Percentiles rank a stretch among this genome's conserved stretches.
Evolutionary conservation across 2,329 filamentous ascomycete species (phyloP).

Genomic region (Penicillium decumbens): DNA sequence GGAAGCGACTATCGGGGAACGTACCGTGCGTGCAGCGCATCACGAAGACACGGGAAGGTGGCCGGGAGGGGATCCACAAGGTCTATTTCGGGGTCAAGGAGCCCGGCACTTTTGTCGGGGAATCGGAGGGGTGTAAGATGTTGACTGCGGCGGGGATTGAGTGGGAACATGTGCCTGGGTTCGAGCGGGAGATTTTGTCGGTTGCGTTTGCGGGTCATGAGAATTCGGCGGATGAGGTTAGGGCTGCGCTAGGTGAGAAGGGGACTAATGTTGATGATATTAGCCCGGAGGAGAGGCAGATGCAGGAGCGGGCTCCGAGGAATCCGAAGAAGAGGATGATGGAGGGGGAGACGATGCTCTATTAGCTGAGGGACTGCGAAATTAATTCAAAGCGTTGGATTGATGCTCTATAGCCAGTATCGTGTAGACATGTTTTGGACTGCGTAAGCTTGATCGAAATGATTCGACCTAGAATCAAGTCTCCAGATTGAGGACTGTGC

Average conservation of each 20-base stretch:
- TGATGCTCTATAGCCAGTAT: background rate
- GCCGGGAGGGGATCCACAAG: conserved; percentile 60
- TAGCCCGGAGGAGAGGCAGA: conserved; percentile 35
- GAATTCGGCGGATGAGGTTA: conserved; percentile 31
- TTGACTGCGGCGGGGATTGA: conserved; percentile 68
- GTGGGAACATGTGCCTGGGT: conserved; percentile 66
- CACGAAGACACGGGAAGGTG: conserved; percentile 46
- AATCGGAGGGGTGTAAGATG: conserved; percentile 68
- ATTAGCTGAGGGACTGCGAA: conserved; percentile 2
- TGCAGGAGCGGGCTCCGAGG: conserved; percentile 36
- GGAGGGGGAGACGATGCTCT: conserved; percentile 30
- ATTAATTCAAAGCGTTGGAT: background rate
- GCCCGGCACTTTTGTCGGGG: conserved; percentile 81
- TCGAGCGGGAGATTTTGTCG: conserved; percentile 74
- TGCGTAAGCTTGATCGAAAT: background rate
- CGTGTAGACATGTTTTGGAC: background rate
- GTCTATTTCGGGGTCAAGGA: conserved; percentile 88
- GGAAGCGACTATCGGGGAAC: conserved; percentile 45
- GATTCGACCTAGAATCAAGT: background rate
- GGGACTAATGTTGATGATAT: conserved; percentile 39
- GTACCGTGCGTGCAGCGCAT: conserved; percentile 68
- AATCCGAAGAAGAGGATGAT: conserved; percentile 49
- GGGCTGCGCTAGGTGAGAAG: conserved; percentile 23
- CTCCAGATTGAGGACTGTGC: background rate
- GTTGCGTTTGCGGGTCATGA: conserved; percentile 80